Conservation (phyloP, 176 grass and related monocot species). For the barley (Hordeum vulgare) region DNA sequence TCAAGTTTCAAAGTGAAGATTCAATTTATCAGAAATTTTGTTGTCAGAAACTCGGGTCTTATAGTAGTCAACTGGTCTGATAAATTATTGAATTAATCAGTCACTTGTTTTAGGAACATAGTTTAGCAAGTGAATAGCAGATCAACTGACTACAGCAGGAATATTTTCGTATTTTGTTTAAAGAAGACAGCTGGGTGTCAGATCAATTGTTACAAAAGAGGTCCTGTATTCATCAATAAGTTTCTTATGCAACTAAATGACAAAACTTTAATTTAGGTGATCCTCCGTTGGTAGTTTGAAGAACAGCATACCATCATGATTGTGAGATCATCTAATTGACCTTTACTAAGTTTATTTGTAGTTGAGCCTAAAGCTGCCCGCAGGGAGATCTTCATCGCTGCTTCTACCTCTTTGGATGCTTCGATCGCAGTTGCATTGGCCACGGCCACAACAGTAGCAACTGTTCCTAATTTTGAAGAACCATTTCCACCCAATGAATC, state of each 20-base stretch:
- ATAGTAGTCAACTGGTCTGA: neutral
- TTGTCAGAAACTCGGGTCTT: neutral
- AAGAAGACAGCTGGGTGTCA: constrained; percentile 3
- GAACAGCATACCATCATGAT: constrained; percentile 74
- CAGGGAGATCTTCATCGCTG: constrained; percentile 81
- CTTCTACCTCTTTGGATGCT: constrained; percentile 88
- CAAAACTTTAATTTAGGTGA: neutral
- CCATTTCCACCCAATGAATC: constrained; percentile 66
- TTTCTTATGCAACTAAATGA: neutral
- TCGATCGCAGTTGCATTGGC: constrained; percentile 85
- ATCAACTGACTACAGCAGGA: neutral
- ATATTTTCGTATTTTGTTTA: neutral
- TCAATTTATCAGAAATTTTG: neutral
- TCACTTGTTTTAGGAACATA: neutral
- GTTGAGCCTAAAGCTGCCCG: constrained; percentile 51
- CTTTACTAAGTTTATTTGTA: constrained; percentile 61
- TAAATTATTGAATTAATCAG: neutral
- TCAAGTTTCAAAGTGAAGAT: constrained; percentile 6
- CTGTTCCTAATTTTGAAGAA: constrained; percentile 62
- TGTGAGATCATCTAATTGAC: constrained; percentile 80
- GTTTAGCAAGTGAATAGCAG: neutral
- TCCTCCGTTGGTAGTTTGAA: neutral
- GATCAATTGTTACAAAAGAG: neutral
- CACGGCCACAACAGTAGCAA: constrained; percentile 75
- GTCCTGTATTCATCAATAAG: neutral